Evolutionary conservation across 805 yeast genomes (phyloP), one percentile per base, ranked within the genome.

Genomic region (Nakazawaea laoshanensis): DNA sequence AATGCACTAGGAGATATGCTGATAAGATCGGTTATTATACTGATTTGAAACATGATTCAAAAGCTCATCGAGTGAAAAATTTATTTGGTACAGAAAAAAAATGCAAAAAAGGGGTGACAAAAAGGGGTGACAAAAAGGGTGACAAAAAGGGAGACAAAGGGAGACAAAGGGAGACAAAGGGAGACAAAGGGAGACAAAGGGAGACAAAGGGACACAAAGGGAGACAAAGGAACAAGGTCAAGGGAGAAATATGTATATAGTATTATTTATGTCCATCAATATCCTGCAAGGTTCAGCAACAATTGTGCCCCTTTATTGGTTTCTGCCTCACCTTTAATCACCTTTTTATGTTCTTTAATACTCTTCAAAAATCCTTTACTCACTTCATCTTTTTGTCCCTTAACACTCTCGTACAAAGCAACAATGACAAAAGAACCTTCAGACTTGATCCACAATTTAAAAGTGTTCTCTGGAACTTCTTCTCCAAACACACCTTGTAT

Each of bases 1-100:
- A 92, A 86, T 33, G 81, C 67, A 42, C 78, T 83, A 2, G 98
- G 97, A 6, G 92, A 88, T 27, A 92, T 74, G 46, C 95, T 74
- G 42, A 92, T 78, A 42, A 89, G 66, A 58, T 92, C 98, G 13
- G 85, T 67, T 27, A 92, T 59, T 49, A 76, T 74, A 13, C 95
- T 71, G 27, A 92, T 67, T 41, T 86, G 79, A 59, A 89, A 92
- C 98, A 89, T 89, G 19, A 4, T 18, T 15, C 32, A 8, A 19
- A 17, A 3, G 17, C 14, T 25, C 11, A 20, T 20, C 7, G 7
- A 20, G 10, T 20, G 22, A 20, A 20, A 20, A 20, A 20, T 20
- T 10, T 7, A 20, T 20, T n/a, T n/a, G n/a, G n/a, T n/a, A n/a
- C n/a, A n/a, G n/a, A n/a, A n/a, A n/a, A n/a, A n/a, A n/a, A n/a